phyloP scores from a whole-genome alignment of 352 stramenopile genomes.

The Globisporangium splendens region DNA sequence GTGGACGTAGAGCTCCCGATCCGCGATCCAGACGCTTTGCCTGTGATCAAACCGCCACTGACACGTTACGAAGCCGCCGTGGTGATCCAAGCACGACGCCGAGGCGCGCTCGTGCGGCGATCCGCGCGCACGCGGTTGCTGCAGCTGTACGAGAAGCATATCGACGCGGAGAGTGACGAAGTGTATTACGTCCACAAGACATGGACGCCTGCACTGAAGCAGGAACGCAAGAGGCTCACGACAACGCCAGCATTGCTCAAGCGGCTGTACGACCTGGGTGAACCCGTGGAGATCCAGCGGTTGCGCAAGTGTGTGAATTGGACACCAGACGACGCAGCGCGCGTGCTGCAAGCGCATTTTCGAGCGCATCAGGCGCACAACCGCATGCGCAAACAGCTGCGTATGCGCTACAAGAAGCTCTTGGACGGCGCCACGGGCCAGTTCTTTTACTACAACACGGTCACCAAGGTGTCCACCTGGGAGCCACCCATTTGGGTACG shows the following conservation, averaged over 20 bases:
- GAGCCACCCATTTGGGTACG: conserved; percentile 51
- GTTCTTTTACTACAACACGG: conserved; percentile 72
- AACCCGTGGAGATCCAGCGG: conserved; percentile 59
- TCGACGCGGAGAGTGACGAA: conserved; percentile 47
- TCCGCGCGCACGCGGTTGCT: conserved; percentile 25
- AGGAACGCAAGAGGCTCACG: conserved; percentile 22
- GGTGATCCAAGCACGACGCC: conserved; percentile 42
- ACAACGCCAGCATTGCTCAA: conserved; percentile 32
- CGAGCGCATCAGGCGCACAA: conserved; percentile 36
- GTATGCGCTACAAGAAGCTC: conserved; percentile 54
- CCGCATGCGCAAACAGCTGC: conserved; percentile 34
- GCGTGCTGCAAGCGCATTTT: conserved; percentile 50
- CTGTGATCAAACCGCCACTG: conserved; percentile 39
- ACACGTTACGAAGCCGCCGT: conserved; percentile 49
- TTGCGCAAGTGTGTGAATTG: conserved; percentile 43
- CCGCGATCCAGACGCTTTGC: conserved; percentile 58
- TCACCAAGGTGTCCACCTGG: conserved; percentile 69
- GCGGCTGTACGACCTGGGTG: conserved; percentile 57
- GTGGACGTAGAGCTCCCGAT: conserved; percentile 58
- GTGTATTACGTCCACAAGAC: conserved; percentile 42
- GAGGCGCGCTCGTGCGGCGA: conserved; percentile 24
- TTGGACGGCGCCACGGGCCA: conserved; percentile 43
- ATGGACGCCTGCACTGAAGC: neutral
- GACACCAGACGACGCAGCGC: conserved; percentile 46
- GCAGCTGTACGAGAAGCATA: conserved; percentile 64